phyloP scores from a whole-genome alignment of 768 basidiomycete genomes.

The Mycena vitilis region DNA sequence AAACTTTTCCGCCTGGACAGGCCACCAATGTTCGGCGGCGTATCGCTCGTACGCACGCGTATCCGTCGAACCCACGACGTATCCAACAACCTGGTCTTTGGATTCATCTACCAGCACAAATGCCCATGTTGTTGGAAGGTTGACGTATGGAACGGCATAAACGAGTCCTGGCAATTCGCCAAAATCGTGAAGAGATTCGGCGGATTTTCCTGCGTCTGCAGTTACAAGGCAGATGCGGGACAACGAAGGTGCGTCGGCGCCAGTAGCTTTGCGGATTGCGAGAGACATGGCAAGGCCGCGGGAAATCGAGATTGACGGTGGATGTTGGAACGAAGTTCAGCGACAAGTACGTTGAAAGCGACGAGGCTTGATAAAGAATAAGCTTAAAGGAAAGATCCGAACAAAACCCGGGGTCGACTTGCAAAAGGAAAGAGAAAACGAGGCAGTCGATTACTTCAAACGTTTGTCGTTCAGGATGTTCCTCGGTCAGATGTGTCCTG shows the following conservation, averaged over 20 bases:
- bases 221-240: conserved; percentile 83
- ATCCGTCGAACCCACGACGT: conserved; percentile 75
- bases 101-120: conserved; percentile 76
- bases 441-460: too few relatives aligned
- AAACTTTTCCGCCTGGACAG: conserved; percentile 67
- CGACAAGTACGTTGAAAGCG: too few relatives aligned
- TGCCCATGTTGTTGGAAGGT: conserved; percentile 74
- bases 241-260: conserved; percentile 65
- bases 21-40: conserved; percentile 74
- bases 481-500: too few relatives aligned
- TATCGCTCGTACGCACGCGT: conserved; percentile 72
- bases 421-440: too few relatives aligned
- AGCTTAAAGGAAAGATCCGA: too few relatives aligned
- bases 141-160: conserved; percentile 82
- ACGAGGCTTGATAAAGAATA: too few relatives aligned
- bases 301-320: neutral
- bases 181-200: conserved; percentile 69
- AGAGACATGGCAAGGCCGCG: conserved; percentile 44
- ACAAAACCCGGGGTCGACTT: too few relatives aligned
- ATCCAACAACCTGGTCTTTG: conserved; percentile 62
- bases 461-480: too few relatives aligned
- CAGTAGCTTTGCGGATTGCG: conserved; percentile 66
- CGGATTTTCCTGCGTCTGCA: conserved; percentile 76
- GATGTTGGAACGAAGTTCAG: too few relatives aligned
- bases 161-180: conserved; percentile 76